Base-by-base conservation (phyloP, 106 monocot genomes). In the Ottelia alismoides region DNA sequence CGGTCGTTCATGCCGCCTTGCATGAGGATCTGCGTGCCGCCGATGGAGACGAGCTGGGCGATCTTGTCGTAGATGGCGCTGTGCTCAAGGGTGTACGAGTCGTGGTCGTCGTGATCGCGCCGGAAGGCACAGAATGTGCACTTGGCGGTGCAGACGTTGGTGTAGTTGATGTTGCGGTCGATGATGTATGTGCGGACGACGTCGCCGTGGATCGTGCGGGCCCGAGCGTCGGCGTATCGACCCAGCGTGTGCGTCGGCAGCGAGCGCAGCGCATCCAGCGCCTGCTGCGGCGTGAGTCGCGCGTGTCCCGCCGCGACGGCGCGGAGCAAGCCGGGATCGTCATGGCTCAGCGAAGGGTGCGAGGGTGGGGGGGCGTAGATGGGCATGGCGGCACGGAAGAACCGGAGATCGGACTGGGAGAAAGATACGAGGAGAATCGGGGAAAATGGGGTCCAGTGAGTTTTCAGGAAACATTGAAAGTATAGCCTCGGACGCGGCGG, bases 91-190 rank as follows among this genome's bases (percentile, higher is more conserved):
- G 14, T 14, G 35, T 40, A 40, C 9, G 9, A 6, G 5, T 40
- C 35, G 35, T 40, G 9, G 35, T 40, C 14, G 35, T 14, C 35
- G 9, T 40, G 9, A 14, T 4, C 14, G 14, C 35, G 35, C 9
- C 14, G 14, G 35, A 40, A 40, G 9, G 35, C 35, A 14, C 35
- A 40, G 14, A 40, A 40, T 14, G 5, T 40, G 35, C 35, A 40
- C 5, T 40, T 6, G 35, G 14, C 35, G 35, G 5, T 40, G n/a
- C n/a, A n/a, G n/a, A n/a, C n/a, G n/a, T n/a, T n/a, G n/a, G n/a
- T n/a, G n/a, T n/a, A n/a, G n/a, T 40, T 40, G 35, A 40, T 40
- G 35, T 40, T 40, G 35, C 35, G 35, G 35, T 40, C 35, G 35
- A 40, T 40, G 35, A 40, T 40, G 35, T 40, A 40, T 4, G 35